phyloP scores from a whole-genome alignment of 345 rosid species.

The Arabis hirsuta region DNA sequence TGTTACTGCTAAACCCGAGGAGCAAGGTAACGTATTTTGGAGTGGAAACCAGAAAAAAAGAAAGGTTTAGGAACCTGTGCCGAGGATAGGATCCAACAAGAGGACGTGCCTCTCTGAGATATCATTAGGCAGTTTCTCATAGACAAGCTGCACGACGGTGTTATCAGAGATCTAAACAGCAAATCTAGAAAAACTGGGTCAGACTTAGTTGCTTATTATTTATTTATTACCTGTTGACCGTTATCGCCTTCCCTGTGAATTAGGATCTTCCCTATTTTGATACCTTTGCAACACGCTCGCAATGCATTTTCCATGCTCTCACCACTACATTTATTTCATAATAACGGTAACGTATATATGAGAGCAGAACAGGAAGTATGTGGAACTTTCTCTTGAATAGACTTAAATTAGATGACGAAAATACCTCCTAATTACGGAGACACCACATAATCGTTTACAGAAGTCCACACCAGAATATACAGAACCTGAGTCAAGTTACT shows the following conservation, averaged over 20 bases:
- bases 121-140: constrained; percentile 84
- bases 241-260: constrained; percentile 98
- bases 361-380: neutral
- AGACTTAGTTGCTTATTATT: constrained; percentile 10
- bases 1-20: neutral
- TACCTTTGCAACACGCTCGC: constrained; percentile 96
- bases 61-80: constrained; percentile 65
- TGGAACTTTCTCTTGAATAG: constrained; percentile 12
- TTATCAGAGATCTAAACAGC: neutral
- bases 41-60: neutral
- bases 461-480: constrained; percentile 94
- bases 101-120: constrained; percentile 88
- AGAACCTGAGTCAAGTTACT: constrained; percentile 57
- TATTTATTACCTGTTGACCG: constrained; percentile 71
- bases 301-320: constrained; percentile 98
- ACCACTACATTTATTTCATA: constrained; percentile 52
- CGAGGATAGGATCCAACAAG: constrained; percentile 88
- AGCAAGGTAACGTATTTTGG: neutral
- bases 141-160: constrained; percentile 62
- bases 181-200: neutral
- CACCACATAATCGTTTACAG: constrained; percentile 94
- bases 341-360: neutral
- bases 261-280: constrained; percentile 91
- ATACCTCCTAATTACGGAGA: constrained; percentile 92
- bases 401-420: constrained; percentile 22